A percentile compares a stretch with the other conserved stretches of the same genome.
Evolutionary conservation across 805 yeast species (phyloP).

Genomic region (Torulaspora microellipsoides): DNA sequence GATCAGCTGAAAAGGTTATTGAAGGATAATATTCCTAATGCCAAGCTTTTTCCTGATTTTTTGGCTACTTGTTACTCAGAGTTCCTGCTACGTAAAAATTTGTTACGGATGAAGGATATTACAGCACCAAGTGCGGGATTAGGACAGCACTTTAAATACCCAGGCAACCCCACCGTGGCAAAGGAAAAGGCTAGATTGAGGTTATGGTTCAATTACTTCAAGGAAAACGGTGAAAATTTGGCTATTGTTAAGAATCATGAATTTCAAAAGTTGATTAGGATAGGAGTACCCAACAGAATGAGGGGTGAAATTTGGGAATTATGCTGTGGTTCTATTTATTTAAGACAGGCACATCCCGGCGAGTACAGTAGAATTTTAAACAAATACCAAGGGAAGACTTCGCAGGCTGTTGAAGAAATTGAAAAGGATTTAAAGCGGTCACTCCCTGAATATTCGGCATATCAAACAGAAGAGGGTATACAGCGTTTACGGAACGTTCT

Average conservation of each 20-base stretch:
- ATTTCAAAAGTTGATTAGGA: constrained; percentile 78
- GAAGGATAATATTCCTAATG: constrained; percentile 57
- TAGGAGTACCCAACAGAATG: constrained; percentile 89
- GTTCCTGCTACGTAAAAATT: constrained; percentile 57
- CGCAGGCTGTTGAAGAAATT: constrained; percentile 91
- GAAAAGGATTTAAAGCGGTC: constrained; percentile 94
- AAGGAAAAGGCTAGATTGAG: constrained; percentile 84
- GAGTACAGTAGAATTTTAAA: constrained; percentile 56
- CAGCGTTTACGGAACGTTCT: constrained; percentile 78
- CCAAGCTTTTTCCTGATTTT: constrained; percentile 59
- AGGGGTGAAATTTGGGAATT: constrained; percentile 97
- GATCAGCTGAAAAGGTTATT: constrained; percentile 57
- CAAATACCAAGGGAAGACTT: constrained; percentile 57
- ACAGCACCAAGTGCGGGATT: constrained; percentile 76
- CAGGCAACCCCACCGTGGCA: constrained; percentile 76
- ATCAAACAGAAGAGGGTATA: constrained; percentile 83
- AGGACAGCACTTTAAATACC: constrained; percentile 79
- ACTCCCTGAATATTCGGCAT: constrained; percentile 92
- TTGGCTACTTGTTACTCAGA: constrained; percentile 78
- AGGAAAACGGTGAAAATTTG: constrained; percentile 78
- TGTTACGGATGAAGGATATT: constrained; percentile 36
- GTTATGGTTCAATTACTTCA: constrained; percentile 88
- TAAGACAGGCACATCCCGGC: constrained; percentile 56
- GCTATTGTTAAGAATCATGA: constrained; percentile 68
- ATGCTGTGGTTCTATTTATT: constrained; percentile 78